Conservation (phyloP, 2,329 filamentous ascomycete species). For the Colletotrichum lupini region DNA sequence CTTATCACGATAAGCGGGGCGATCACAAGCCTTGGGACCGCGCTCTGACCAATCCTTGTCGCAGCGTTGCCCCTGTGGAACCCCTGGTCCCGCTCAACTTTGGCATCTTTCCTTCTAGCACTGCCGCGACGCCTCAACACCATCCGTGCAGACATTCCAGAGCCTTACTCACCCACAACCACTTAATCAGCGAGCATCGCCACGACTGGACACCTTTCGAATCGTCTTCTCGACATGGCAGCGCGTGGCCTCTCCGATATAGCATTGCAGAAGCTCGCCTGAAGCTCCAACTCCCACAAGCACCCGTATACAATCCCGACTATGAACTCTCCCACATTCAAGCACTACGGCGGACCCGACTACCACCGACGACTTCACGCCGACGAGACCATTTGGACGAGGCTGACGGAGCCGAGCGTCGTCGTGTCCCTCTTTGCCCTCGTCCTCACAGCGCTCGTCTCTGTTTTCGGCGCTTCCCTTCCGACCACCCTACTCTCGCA, state of each 20-base stretch:
- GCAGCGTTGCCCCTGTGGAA: conserved; percentile 28
- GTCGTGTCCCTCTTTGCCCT: conserved; percentile 48
- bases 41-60: conserved; percentile 27
- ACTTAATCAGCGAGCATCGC: conserved; percentile 28
- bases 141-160: conserved; percentile 19
- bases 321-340: conserved; percentile 34
- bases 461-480: conserved; percentile 47
- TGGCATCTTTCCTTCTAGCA: background rate
- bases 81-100: conserved; percentile 25
- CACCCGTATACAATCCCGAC: background rate
- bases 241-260: conserved; percentile 11
- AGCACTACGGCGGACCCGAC: conserved; percentile 32
- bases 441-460: conserved; percentile 47
- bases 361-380: conserved; percentile 23
- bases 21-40: conserved; percentile 17
- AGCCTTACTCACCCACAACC: conserved; percentile 21
- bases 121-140: conserved; percentile 9
- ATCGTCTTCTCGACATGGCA: conserved; percentile 28
- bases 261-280: conserved; percentile 26
- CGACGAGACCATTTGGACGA: conserved; percentile 41
- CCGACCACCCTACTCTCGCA: conserved; percentile 42
- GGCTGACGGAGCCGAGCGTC: conserved; percentile 48
- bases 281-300: conserved; percentile 15
- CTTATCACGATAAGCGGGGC: conserved; percentile 28
- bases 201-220: background rate